Evolutionary conservation across 208 protist genomes (phyloP).

Genomic region (Crithidia fasciculata): DNA sequence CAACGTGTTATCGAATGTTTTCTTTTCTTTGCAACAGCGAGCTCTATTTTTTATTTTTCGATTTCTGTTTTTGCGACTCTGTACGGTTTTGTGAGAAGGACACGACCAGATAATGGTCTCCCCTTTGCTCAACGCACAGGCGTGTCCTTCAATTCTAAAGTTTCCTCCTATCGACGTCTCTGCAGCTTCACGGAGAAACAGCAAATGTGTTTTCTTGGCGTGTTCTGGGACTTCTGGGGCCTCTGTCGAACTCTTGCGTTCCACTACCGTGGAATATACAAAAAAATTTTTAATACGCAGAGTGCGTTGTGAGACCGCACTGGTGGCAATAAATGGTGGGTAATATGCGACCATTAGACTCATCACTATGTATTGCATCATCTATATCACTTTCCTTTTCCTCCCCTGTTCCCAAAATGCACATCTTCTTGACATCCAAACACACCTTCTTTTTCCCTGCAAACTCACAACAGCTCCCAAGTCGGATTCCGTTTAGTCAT

Average conservation of each 20-base stretch:
- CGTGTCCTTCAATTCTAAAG: too few species aligned
- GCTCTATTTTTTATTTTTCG: background rate
- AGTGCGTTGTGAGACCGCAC: too few species aligned
- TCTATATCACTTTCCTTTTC: constrained; percentile 15
- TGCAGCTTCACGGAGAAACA: too few species aligned
- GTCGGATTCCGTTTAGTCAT: constrained; percentile 41
- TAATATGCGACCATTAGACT: background rate
- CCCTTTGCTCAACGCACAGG: too few species aligned
- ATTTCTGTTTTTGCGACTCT: constrained; percentile 8
- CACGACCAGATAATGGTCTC: too few species aligned
- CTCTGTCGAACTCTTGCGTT: too few species aligned
- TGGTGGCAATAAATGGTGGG: background rate
- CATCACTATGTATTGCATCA: background rate
- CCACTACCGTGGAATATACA: too few species aligned
- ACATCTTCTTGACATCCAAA: background rate
- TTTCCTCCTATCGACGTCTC: too few species aligned
- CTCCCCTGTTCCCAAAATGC: background rate
- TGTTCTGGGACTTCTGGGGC: too few species aligned
- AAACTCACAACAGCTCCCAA: background rate
- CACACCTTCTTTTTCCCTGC: background rate
- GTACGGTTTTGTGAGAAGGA: background rate
- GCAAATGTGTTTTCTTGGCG: too few species aligned
- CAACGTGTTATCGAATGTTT: background rate
- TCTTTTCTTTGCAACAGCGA: background rate
- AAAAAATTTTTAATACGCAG: too few species aligned